These are phyloP conservation scores for Echinosophora koreensis DNA, from an alignment of 306 rosid genomes.

Conservation along the genomic window DNA sequence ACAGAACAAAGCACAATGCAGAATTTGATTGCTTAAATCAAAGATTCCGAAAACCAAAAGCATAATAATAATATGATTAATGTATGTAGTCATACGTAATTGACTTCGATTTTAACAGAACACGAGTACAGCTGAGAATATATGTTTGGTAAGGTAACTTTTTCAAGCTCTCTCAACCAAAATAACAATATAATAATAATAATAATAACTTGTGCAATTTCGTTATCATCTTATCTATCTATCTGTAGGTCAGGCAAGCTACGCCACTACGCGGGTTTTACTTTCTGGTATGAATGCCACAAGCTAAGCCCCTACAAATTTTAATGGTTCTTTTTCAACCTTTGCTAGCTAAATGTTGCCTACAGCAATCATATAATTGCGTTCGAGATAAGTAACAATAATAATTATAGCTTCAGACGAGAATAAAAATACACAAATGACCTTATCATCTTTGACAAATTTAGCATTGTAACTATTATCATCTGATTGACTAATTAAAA, in stretches of 20 bases:
- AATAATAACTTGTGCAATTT: background rate
- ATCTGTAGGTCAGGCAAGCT: background rate
- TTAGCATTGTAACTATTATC: background rate
- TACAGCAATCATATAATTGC: slow-evolving; percentile 41
- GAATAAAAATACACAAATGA: background rate
- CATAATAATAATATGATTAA: background rate
- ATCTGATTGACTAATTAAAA: background rate
- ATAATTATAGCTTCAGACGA: background rate
- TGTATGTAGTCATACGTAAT: background rate
- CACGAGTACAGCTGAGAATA: slow-evolving; percentile 6
- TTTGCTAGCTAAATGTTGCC: slow-evolving; percentile 43
- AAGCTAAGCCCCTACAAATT: background rate
- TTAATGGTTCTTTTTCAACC: slow-evolving; percentile 17
- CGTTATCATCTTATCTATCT: background rate
- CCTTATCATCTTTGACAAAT: background rate
- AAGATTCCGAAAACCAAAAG: slow-evolving; percentile 10
- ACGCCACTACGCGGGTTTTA: slow-evolving; percentile 43
- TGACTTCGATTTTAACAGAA: slow-evolving; percentile 30
- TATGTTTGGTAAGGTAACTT: slow-evolving; percentile 30
- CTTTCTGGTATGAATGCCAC: slow-evolving; percentile 36
- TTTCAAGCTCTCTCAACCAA: slow-evolving; percentile 3
- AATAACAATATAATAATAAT: background rate
- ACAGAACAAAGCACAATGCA: background rate
- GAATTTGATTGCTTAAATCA: slow-evolving; percentile 13
- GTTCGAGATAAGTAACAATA: slow-evolving; percentile 33